Evolutionary conservation across 2,329 filamentous ascomycete genomes (phyloP), one percentile per base, ranked within the genome.

Genomic region (Arthrobotrys sinensis): DNA sequence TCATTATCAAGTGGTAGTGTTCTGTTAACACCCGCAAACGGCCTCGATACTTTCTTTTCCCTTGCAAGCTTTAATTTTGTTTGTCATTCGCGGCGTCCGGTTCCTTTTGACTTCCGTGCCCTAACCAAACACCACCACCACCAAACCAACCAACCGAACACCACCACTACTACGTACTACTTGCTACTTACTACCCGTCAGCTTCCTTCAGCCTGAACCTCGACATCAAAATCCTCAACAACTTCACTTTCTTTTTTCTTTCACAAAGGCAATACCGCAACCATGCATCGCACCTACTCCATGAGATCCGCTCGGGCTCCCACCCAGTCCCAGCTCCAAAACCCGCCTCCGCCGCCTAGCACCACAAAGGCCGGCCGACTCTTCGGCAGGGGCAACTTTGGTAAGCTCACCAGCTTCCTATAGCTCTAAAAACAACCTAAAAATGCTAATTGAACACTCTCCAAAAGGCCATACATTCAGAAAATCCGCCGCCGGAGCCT

Each of bases 241-340:
- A 38, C 19, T 14, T 19, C 53, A 40, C 63, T 14, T 38, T 48
- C 21, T 38, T 34, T 34, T 53, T 10, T 3, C n/a, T 53, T 16
- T n/a, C 11, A 7, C 19, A 16, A 57, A 24, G 14, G 6, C 6
- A 64, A 60, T 19, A 57, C 50, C 53, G 65, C 67, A 50, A 83
- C 80, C 80, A 99, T 99, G 95, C 96, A 99, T 90, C 94, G 95
- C 85, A 97, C 96, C 81, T 99, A 98, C 86, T 97, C 94, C 83
- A 97, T 97, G 96, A 94, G 96, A 91, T 92, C 96, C 86, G 92
- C 93, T 86, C 91, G 96, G 89, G 93, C 93, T 86, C 96, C 96
- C 60, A 99, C 96, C 81, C 96, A 96, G 83, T 96, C 94, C 83
- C 90, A 93, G 84, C 88, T 92, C 80, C 88, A 98, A 90, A 98